Percentiles rank a stretch among this genome's conserved stretches.
These are phyloP conservation scores for Vitis hybrid DNA, from an alignment of 177 flowering plant genomes.

Conservation along the genomic window DNA sequence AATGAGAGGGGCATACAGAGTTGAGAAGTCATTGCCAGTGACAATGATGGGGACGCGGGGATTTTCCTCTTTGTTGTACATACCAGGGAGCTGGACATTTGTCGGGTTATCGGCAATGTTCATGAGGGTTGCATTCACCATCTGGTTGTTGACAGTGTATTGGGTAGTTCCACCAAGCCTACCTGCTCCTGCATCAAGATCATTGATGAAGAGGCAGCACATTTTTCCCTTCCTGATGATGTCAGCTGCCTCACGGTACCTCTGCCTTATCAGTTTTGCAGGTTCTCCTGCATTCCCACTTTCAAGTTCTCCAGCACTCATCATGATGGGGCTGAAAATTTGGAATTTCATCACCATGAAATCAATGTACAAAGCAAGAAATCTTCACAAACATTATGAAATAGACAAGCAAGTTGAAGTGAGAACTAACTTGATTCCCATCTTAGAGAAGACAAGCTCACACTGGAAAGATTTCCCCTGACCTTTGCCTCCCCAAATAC, in stretches of 20 bases:
- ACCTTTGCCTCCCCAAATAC: slow-evolving; percentile 86
- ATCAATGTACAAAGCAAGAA: too few species aligned
- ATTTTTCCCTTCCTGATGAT: slow-evolving; percentile 44
- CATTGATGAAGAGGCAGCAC: slow-evolving; percentile 50
- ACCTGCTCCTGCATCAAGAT: slow-evolving; percentile 53
- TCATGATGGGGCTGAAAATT: slow-evolving; percentile 45
- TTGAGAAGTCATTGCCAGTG: slow-evolving; percentile 57
- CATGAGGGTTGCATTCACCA: slow-evolving; percentile 54
- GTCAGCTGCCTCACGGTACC: slow-evolving; percentile 52
- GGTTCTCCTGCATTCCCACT: slow-evolving; percentile 53
- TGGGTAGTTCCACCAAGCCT: slow-evolving; percentile 51
- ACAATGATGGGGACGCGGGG: slow-evolving; percentile 46
- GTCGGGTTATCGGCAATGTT: slow-evolving; percentile 57
- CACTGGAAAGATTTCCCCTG: slow-evolving; percentile 69
- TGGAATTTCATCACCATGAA: too few species aligned
- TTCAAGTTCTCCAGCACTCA: slow-evolving; percentile 53
- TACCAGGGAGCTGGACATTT: slow-evolving; percentile 47
- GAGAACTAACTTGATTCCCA: too few species aligned
- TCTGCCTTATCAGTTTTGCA: slow-evolving; percentile 44
- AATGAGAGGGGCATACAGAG: slow-evolving; percentile 49
- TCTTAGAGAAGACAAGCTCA: too few species aligned
- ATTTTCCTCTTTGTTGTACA: slow-evolving; percentile 50
- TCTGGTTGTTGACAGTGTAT: slow-evolving; percentile 54
- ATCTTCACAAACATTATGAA: too few species aligned
- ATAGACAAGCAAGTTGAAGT: too few species aligned